A percentile compares a stretch with the other conserved stretches of the same genome.
These are phyloP conservation scores for Coemansia biformis DNA, from an alignment of 192 early-diverging fungal genomes.

Conservation along the genomic window DNA sequence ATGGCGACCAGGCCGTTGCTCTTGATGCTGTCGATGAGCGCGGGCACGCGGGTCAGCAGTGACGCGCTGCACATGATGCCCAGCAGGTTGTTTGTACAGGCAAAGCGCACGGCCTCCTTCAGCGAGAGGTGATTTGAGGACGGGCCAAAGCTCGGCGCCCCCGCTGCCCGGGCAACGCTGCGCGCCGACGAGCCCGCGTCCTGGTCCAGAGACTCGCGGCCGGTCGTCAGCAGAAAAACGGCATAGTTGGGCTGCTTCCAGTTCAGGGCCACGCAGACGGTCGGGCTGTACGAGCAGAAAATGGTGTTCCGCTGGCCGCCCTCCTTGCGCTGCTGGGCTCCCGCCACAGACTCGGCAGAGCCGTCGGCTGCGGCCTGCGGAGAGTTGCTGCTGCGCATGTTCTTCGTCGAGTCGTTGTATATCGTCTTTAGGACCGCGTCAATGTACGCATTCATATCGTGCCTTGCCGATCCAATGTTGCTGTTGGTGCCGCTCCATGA, in stretches of 20 bases:
- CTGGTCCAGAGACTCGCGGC: constrained; percentile 48
- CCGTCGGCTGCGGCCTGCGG: constrained; percentile 5
- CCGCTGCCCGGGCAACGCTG: constrained; percentile 4
- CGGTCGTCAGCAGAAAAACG: constrained; percentile 89
- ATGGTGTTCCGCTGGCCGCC: constrained; percentile 58
- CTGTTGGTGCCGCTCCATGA: constrained; percentile 53
- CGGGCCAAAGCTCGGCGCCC: constrained; percentile 33
- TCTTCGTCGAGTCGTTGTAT: constrained; percentile 50
- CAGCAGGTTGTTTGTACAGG: constrained; percentile 84
- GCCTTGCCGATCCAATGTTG: constrained; percentile 39
- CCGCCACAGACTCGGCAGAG: no score
- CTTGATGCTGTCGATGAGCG: constrained; percentile 87
- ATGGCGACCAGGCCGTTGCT: constrained; percentile 86
- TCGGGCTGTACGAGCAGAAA: constrained; percentile 88
- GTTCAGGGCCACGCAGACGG: constrained; percentile 87
- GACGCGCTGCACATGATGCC: constrained; percentile 89
- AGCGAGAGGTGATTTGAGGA: constrained; percentile 52
- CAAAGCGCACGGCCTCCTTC: constrained; percentile 93
- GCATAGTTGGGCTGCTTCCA: constrained; percentile 99
- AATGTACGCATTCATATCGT: constrained; percentile 78
- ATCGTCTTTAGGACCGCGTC: constrained; percentile 84
- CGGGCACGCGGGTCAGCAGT: constrained; percentile 86
- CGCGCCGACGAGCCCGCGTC: constrained; percentile 20
- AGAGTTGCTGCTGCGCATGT: background rate
- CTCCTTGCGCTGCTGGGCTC: constrained; percentile 13